These are phyloP conservation scores for Pseudocercospora musae DNA, from an alignment of 2,329 filamentous ascomycete species.

Conservation along the genomic window DNA sequence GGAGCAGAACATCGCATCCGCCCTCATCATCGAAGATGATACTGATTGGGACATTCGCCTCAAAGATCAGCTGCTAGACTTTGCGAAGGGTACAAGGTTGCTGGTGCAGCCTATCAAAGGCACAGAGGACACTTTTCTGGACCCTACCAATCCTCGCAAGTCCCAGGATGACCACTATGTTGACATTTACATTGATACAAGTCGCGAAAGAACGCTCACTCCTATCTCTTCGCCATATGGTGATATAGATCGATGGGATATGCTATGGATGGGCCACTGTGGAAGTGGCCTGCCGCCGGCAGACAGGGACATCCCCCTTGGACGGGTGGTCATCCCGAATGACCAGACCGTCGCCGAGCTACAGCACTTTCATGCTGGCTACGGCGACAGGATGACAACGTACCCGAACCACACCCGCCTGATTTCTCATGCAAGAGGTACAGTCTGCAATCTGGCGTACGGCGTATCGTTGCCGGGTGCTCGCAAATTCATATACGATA, in stretches of 20 bases:
- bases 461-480: background rate
- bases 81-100: conserved; percentile 38
- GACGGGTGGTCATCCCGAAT: too few relatives aligned
- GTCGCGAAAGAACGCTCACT: too few relatives aligned
- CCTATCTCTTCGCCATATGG: too few relatives aligned
- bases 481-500: background rate
- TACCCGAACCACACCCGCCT: background rate
- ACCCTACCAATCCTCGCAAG: too few relatives aligned
- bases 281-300: conserved; percentile 9
- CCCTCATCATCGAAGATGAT: conserved; percentile 44
- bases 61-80: conserved; percentile 34
- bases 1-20: conserved; percentile 35
- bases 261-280: conserved; percentile 37
- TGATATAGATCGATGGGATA: conserved; percentile 35
- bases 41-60: conserved; percentile 44
- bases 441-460: background rate
- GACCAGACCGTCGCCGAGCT: too few relatives aligned
- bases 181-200: too few relatives aligned
- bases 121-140: too few relatives aligned
- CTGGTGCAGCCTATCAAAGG: conserved; percentile 28
- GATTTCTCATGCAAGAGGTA: background rate
- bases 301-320: conserved; percentile 3
- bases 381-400: too few relatives aligned
- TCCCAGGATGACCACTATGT: too few relatives aligned
- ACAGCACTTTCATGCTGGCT: too few relatives aligned